A percentile compares a stretch with the other conserved stretches of the same genome.
phyloP scores from a whole-genome alignment of 1,284 basidiomycete genomes.

The Cutaneotrichosporon sp. region DNA sequence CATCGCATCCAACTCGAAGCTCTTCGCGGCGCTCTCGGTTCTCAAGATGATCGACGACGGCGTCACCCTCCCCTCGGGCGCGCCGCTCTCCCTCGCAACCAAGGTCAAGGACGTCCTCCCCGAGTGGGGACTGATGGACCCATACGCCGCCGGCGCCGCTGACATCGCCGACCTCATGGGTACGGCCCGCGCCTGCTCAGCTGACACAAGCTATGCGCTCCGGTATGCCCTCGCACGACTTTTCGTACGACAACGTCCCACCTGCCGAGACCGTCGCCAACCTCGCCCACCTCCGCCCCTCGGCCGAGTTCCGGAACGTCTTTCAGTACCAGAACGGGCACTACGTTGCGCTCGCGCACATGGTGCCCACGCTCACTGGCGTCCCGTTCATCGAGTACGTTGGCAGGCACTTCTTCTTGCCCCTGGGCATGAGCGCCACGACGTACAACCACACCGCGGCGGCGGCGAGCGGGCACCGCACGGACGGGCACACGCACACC shows the following conservation, averaged over 20 bases:
- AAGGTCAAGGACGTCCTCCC: constrained; percentile 55
- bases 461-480: constrained; percentile 16
- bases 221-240: constrained; percentile 42
- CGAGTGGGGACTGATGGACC: constrained; percentile 53
- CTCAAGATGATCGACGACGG: constrained; percentile 55
- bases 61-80: constrained; percentile 48
- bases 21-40: constrained; percentile 54
- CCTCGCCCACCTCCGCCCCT: constrained; percentile 34
- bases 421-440: constrained; percentile 35
- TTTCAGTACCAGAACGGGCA: constrained; percentile 46
- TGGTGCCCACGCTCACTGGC: constrained; percentile 35
- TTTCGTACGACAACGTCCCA: neutral
- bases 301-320: constrained; percentile 34
- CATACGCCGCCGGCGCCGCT: constrained; percentile 49
- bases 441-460: constrained; percentile 28
- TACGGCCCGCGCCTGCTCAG: constrained; percentile 18
- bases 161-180: constrained; percentile 54
- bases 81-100: constrained; percentile 51
- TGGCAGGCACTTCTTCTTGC: constrained; percentile 34
- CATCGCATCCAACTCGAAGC: constrained; percentile 58
- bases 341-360: constrained; percentile 29
- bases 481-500: constrained; percentile 24
- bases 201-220: constrained; percentile 33
- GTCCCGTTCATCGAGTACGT: constrained; percentile 31
- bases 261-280: constrained; percentile 21